Evolutionary conservation across 2,329 filamentous ascomycete species (phyloP).

Genomic region (Colletotrichum orbiculare): DNA sequence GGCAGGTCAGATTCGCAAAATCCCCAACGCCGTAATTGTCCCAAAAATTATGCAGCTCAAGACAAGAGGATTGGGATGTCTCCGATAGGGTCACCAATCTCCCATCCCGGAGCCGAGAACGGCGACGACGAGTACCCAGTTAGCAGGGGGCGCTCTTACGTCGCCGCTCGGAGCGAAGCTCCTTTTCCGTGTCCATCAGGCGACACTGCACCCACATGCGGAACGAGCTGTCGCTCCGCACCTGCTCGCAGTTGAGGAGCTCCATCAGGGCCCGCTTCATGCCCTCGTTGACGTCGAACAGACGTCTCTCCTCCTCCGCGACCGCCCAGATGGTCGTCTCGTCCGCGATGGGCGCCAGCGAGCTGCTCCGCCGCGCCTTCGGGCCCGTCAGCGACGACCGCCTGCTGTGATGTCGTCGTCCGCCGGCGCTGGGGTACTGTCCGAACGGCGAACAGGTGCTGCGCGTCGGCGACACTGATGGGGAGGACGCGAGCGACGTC

Average conservation of each 20-base stretch:
- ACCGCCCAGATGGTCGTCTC: slow-evolving; percentile 61
- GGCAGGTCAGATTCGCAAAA: slow-evolving; percentile 6
- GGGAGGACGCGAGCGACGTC: slow-evolving; percentile 55
- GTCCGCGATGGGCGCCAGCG: slow-evolving; percentile 55
- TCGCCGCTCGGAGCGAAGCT: slow-evolving; percentile 64
- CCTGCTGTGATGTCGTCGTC: slow-evolving; percentile 56
- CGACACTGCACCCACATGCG: slow-evolving; percentile 69
- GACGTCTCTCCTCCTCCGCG: slow-evolving; percentile 62
- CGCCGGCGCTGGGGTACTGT: slow-evolving; percentile 31
- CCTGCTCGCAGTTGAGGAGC: slow-evolving; percentile 68
- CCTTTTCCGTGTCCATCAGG: slow-evolving; percentile 70
- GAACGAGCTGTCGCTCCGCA: slow-evolving; percentile 61
- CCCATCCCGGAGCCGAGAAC: neutral
- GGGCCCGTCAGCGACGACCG: slow-evolving; percentile 43
- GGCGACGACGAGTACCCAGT: neutral
- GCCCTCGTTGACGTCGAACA: slow-evolving; percentile 68
- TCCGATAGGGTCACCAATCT: neutral
- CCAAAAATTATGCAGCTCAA: neutral
- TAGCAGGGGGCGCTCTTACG: slow-evolving; percentile 42
- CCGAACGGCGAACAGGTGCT: slow-evolving; percentile 55
- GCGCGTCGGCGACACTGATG: slow-evolving; percentile 70
- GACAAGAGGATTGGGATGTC: slow-evolving; percentile 4
- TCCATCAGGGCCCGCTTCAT: slow-evolving; percentile 72
- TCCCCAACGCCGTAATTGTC: slow-evolving; percentile 24
- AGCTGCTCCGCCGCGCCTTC: slow-evolving; percentile 36